Conservation (phyloP, 495 filamentous ascomycete genomes). For the Aspergillus wentii region DNA sequence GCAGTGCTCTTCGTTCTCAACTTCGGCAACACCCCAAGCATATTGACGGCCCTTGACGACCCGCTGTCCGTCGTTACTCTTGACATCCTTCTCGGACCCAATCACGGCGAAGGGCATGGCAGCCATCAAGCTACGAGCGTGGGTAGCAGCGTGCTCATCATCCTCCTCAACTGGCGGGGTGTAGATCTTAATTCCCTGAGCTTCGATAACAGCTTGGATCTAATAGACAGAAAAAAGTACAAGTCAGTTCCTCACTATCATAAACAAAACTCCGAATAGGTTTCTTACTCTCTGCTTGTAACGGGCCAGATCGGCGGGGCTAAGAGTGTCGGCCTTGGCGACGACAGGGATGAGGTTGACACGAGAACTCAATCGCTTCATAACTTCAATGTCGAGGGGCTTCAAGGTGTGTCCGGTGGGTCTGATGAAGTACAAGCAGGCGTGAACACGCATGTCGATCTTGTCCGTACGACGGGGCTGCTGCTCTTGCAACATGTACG, state of each 20-base stretch:
- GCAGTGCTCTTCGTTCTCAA: slow-evolving; percentile 99
- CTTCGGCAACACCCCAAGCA: slow-evolving; percentile 97
- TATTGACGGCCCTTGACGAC: slow-evolving; percentile 99
- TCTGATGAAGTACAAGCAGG: slow-evolving; percentile 97
- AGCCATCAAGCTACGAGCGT: slow-evolving; percentile 87
- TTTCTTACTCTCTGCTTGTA: slow-evolving; percentile 84
- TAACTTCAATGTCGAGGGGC: slow-evolving; percentile 98
- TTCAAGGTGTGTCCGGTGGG: slow-evolving; percentile 97
- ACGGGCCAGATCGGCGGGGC: slow-evolving; percentile 79
- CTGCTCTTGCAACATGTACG: slow-evolving; percentile 99
- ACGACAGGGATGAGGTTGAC: slow-evolving; percentile 98
- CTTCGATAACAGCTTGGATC: slow-evolving; percentile 93
- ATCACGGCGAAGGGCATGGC: slow-evolving; percentile 99
- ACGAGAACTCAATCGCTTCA: slow-evolving; percentile 95
- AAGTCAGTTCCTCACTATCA: slow-evolving; percentile 1
- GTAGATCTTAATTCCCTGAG: slow-evolving; percentile 99
- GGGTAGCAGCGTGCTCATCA: slow-evolving; percentile 89
- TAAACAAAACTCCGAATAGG: neutral
- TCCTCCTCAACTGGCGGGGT: slow-evolving; percentile 96
- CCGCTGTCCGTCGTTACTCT: slow-evolving; percentile 88
- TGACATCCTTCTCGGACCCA: slow-evolving; percentile 98
- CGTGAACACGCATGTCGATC: slow-evolving; percentile 98
- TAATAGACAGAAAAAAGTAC: too few relatives aligned
- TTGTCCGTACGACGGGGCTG: slow-evolving; percentile 96
- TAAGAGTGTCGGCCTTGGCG: slow-evolving; percentile 96